A percentile compares a stretch with the other conserved stretches of the same genome.
Evolutionary conservation across 768 basidiomycete genomes (phyloP).

Genomic region (Boletus fagicola): DNA sequence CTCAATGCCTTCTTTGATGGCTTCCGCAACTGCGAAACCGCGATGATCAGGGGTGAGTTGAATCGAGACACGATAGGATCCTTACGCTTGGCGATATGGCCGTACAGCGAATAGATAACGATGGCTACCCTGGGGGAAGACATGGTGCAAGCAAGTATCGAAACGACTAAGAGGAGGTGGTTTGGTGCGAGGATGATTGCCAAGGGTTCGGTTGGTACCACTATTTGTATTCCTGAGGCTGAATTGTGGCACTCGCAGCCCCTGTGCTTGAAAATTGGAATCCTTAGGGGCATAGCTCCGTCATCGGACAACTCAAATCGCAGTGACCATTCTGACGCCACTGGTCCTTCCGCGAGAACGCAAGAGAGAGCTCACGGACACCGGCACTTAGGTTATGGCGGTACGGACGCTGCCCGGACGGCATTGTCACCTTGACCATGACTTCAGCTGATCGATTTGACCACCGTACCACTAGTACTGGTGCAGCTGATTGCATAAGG

Average conservation of each 20-base stretch:
- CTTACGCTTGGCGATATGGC: constrained; percentile 68
- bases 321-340: not conserved
- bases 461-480: too few relatives aligned
- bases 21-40: constrained; percentile 54
- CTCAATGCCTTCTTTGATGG: constrained; percentile 45
- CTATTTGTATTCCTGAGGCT: constrained; percentile 12
- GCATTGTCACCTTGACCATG: not conserved
- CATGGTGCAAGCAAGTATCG: constrained; percentile 30
- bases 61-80: constrained; percentile 4
- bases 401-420: too few relatives aligned
- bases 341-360: not conserved
- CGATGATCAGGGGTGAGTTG: constrained; percentile 2
- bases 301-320: not conserved
- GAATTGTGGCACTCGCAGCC: not conserved
- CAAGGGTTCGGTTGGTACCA: not conserved
- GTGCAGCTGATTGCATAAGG: not conserved
- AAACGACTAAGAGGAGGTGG: not conserved
- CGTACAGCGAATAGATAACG: constrained; percentile 71
- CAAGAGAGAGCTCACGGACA: not conserved
- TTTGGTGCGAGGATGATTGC: not conserved
- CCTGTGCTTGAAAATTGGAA: constrained; percentile 1
- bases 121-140: constrained; percentile 61
- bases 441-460: not conserved
- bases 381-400: too few relatives aligned
- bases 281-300: constrained; percentile 9